Evolutionary conservation across 2,329 filamentous ascomycete species (phyloP), one percentile per base, ranked within the genome.

Genomic region (Talaromyces verruculosus): DNA sequence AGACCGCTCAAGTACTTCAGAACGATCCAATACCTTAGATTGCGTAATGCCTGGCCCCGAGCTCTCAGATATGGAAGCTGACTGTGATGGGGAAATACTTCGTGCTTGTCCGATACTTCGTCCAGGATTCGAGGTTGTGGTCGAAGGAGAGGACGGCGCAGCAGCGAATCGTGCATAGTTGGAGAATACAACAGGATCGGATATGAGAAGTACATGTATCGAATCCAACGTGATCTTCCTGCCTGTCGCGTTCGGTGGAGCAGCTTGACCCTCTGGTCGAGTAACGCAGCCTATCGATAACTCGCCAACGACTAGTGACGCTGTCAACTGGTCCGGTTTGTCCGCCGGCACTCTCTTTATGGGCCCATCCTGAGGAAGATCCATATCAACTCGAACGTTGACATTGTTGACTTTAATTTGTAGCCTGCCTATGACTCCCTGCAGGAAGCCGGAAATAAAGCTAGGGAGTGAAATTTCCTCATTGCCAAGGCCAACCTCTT

Each of bases 381-480:
- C 79, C 69, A 84, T 80, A 60, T 84, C 82, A n/a, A 87, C 71
- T 61, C 81, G 80, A 63, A 87, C 71, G 37, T 81, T 77, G 57
- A 88, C 78, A 68, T 87, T 79, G 55, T 78, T 81, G 43, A 88
- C 76, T 22, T 78, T 80, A 41, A 89, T 75, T 68, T 85, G 82
- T 60, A 88, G 75, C 37, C 86, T 81, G 71, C 88, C 85, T 53
- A 82, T 76, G 22, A 88, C 81, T 11, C 86, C 85, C 71, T 86
- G 84, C 19, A 89, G 72, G 63, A 87, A 86, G n/a, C 79, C 84
- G 19, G 85, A 82, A 51, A 89, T 73, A 66, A 88, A 87, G n/a
- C 79, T 81, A 25, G 87, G 87, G 17, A 89, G 75, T 5, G 84
- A 84, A 13, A 87, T 73, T 2, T 81, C 80, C 49, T 83, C 82